Base-by-base conservation (phyloP, 305 asterid genomes). In the Withania somnifera region DNA sequence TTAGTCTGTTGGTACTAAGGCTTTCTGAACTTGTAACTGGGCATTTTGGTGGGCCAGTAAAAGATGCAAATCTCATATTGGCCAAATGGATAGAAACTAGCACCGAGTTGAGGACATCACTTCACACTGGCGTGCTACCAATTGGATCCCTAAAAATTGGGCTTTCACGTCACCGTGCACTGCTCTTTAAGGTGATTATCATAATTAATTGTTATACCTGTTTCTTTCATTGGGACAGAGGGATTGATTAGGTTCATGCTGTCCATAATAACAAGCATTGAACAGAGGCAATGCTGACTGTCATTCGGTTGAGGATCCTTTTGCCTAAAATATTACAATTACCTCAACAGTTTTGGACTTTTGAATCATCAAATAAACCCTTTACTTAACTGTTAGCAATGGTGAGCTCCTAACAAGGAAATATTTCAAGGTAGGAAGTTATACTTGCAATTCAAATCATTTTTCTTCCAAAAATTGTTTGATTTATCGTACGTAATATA, bases 1-100 rank as follows among this genome's bases (percentile, higher is more conserved):
- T 87, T 77, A 83, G 89, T 85, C 82, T 93, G 84, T 94, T 92
- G 78, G 89, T 92, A 81, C 97, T 91, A 84, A 91, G 98, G 82
- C 90, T 97, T 82, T 94, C 98, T 82, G 99, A 97, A 88, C 99
- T 97, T 88, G 99, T 94, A 57, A 92, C 94, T 20, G 92, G 86
- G 82, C 98, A 95, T 82, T 89, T 97, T 85, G 99, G 99, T 81
- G 99, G 98, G 63, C 92, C 97, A 8, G 99, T 95, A 73, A 93
- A 91, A 78, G 97, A 97, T 92, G 97, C 98, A 76, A 91, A 87
- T 91, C 71, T 91, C 82, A 88, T 95, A 77, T 82, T 91, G 88
- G 93, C 90, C 73, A 93, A 91, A 86, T 97, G 98, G 97, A 90
- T 86, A 89, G 99, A 93, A 85, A 92, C 93, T 87, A 91, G 98